Conservation (phyloP, 768 basidiomycete species). For the Exsudoporus frostii region DNA sequence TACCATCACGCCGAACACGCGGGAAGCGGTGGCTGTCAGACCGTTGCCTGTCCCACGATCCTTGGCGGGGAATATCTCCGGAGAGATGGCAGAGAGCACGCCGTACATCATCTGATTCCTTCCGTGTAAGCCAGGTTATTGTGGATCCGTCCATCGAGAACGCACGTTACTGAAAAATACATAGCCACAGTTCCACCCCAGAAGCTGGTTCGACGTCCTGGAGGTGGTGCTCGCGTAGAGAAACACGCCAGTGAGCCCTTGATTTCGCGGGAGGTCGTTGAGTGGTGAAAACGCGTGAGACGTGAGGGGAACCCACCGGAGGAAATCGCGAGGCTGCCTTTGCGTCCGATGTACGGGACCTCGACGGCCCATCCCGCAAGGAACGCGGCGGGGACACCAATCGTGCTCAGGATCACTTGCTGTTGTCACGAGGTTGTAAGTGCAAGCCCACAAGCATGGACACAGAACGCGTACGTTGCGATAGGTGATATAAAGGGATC, state of each 20-base stretch:
- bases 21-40: slow-evolving; percentile 53
- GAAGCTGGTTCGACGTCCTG: slow-evolving; percentile 58
- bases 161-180: slow-evolving; percentile 59
- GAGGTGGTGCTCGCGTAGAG: slow-evolving; percentile 76
- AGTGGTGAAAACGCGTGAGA: slow-evolving; percentile 32
- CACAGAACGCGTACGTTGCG: slow-evolving; percentile 48
- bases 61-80: slow-evolving; percentile 70
- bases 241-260: slow-evolving; percentile 72
- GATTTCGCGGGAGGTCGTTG: slow-evolving; percentile 44
- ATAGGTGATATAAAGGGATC: slow-evolving; percentile 67
- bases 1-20: slow-evolving; percentile 70
- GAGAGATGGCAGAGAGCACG: slow-evolving; percentile 66
- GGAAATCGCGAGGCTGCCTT: slow-evolving; percentile 62
- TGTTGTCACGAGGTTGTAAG: slow-evolving; percentile 23
- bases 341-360: slow-evolving; percentile 57
- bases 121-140: neutral
- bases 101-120: slow-evolving; percentile 64
- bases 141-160: neutral
- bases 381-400: slow-evolving; percentile 70
- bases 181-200: slow-evolving; percentile 82
- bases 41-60: slow-evolving; percentile 74
- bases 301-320: slow-evolving; percentile 45
- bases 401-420: slow-evolving; percentile 67
- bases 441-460: neutral
- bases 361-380: slow-evolving; percentile 73